A percentile compares a stretch with the other conserved stretches of the same genome.
These are phyloP conservation scores for Exophiala oligosperma DNA, from an alignment of 2,329 filamentous ascomycete species.

Conservation along the genomic window DNA sequence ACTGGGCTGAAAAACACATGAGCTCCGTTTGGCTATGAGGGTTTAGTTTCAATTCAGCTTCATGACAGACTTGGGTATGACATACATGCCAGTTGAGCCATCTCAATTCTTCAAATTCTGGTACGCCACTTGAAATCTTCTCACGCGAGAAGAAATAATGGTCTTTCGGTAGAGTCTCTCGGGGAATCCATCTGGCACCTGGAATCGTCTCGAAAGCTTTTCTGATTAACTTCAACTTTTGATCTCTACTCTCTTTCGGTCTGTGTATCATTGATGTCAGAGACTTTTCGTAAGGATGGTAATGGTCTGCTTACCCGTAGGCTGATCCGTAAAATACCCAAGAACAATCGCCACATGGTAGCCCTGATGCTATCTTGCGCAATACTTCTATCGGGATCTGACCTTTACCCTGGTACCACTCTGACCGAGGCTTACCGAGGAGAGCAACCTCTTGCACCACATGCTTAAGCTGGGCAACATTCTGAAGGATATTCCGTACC, in stretches of 20 bases:
- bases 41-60: too few relatives aligned
- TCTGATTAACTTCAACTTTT: constrained; percentile 34
- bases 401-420: constrained; percentile 29
- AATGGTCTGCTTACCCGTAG: constrained; percentile 32
- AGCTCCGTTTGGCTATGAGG: constrained; percentile 36
- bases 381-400: constrained; percentile 30
- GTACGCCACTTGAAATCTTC: background rate
- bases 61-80: too few relatives aligned
- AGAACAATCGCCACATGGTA: constrained; percentile 37
- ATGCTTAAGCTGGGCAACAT: constrained; percentile 34
- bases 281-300: too few relatives aligned
- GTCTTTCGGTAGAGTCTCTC: constrained; percentile 10
- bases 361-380: constrained; percentile 32
- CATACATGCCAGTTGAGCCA: constrained; percentile 22
- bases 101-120: background rate
- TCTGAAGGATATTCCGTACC: constrained; percentile 37
- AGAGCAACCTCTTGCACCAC: constrained; percentile 39
- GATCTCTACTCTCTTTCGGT: constrained; percentile 30
- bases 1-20: constrained; percentile 44
- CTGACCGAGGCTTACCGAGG: constrained; percentile 35
- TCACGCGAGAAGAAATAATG: constrained; percentile 39
- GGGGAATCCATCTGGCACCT: constrained; percentile 38
- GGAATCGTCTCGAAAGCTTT: constrained; percentile 36
- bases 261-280: constrained; percentile 23
- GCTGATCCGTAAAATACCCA: constrained; percentile 40